A percentile compares a stretch with the other conserved stretches of the same genome.
Conservation (phyloP, 2,329 filamentous ascomycete genomes). For the Septoria petroselini region DNA sequence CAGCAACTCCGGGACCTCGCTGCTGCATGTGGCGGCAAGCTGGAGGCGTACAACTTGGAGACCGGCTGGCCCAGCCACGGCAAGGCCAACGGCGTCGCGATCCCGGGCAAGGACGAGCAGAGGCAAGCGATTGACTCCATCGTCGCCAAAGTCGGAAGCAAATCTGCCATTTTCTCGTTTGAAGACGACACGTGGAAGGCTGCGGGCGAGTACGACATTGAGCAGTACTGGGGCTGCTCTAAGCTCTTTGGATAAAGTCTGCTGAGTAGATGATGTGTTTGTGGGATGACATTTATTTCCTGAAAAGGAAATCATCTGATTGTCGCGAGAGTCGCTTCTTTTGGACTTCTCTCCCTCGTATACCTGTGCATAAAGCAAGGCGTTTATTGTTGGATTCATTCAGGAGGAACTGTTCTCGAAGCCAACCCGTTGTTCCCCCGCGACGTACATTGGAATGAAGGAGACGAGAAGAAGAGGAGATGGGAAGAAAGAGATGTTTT, state of each 20-base stretch:
- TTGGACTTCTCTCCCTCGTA: too few species aligned
- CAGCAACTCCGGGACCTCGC: constrained; percentile 69
- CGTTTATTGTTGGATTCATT: background rate
- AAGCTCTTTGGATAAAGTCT: constrained; percentile 26
- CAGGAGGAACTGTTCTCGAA: too few species aligned
- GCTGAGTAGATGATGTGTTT: background rate
- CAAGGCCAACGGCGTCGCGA: constrained; percentile 66
- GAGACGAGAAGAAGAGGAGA: background rate
- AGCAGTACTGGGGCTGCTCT: constrained; percentile 74
- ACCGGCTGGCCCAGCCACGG: constrained; percentile 81
- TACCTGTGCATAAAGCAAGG: background rate
- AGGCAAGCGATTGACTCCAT: constrained; percentile 69
- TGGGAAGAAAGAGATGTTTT: too few species aligned
- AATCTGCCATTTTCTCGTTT: constrained; percentile 78
- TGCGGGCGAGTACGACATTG: constrained; percentile 65
- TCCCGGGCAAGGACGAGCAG: constrained; percentile 68
- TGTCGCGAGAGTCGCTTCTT: too few species aligned
- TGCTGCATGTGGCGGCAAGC: constrained; percentile 63
- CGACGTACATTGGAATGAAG: background rate
- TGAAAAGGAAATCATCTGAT: too few species aligned
- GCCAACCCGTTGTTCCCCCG: too few species aligned
- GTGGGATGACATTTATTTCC: background rate
- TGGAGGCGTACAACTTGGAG: constrained; percentile 78
- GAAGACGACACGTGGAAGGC: constrained; percentile 80
- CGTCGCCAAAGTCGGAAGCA: constrained; percentile 60